These are phyloP conservation scores for Circinella umbellata DNA, from an alignment of 371 early-diverging fungal species.

Conservation along the genomic window DNA sequence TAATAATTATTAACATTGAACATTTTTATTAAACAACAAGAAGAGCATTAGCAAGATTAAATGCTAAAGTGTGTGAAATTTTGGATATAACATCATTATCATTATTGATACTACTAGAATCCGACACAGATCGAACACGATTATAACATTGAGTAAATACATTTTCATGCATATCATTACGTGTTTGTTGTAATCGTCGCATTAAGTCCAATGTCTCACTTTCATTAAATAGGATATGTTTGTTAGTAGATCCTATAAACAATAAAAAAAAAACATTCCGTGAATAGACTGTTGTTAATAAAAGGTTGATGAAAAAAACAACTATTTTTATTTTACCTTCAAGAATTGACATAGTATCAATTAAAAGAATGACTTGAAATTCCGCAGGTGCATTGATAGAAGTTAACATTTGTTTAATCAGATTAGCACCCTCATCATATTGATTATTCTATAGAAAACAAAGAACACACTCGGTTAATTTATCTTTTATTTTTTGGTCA, in stretches of 20 bases:
- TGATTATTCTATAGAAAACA: conserved; percentile 2
- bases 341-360: conserved; percentile 19
- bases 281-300: no score
- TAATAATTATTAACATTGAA: not conserved
- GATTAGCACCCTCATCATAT: conserved; percentile 2
- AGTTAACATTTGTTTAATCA: conserved; percentile 12
- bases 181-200: conserved; percentile 16
- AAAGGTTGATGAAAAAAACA: not conserved
- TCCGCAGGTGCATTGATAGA: conserved; percentile 22
- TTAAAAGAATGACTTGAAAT: conserved; percentile 19
- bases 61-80: conserved; percentile 12
- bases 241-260: not conserved
- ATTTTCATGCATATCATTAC: not conserved
- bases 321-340: conserved; percentile 7
- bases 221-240: conserved; percentile 14
- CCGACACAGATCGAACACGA: not conserved
- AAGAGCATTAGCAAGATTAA: conserved; percentile 19
- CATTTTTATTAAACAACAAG: not conserved
- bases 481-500: no score
- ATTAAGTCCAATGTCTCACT: conserved; percentile 22
- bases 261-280: no score
- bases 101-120: not conserved
- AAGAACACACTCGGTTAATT: no score
- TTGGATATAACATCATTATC: conserved; percentile 13
- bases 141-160: conserved; percentile 14